These are phyloP conservation scores for Aegilops tauschii DNA, from an alignment of 176 grass and related monocot genomes.

Conservation along the genomic window DNA sequence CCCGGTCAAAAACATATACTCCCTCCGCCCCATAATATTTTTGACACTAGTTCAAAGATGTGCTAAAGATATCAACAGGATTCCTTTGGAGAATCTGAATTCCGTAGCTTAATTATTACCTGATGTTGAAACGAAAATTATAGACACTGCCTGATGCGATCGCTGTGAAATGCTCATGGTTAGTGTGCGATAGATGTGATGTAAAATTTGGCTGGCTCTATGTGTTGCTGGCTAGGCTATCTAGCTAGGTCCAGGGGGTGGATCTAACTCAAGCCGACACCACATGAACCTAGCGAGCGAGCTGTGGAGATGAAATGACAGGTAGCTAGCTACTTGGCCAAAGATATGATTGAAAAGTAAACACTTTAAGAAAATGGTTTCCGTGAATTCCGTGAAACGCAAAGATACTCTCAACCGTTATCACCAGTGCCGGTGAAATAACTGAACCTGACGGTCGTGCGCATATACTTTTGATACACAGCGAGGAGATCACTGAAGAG, in stretches of 20 bases:
- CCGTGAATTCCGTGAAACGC: neutral
- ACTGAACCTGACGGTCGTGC: too few species aligned
- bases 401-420: neutral
- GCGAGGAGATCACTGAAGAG: too few species aligned
- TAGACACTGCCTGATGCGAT: neutral
- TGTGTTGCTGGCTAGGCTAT: neutral
- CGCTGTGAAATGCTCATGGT: neutral
- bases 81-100: too few species aligned
- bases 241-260: neutral
- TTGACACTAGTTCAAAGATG: neutral
- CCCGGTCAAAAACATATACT: neutral
- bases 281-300: conserved; percentile 9
- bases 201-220: conserved; percentile 18
- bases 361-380: neutral
- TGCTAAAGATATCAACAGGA: neutral
- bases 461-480: too few species aligned
- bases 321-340: neutral
- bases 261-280: conserved; percentile 14
- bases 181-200: neutral
- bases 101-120: too few species aligned
- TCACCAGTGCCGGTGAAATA: neutral
- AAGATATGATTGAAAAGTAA: neutral
- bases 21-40: too few species aligned
- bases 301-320: conserved; percentile 18
- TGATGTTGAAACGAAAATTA: neutral